Percentiles rank a stretch among this genome's conserved stretches.
phyloP scores from a whole-genome alignment of 768 basidiomycete species.

The Chlorophyllum brunneum region DNA sequence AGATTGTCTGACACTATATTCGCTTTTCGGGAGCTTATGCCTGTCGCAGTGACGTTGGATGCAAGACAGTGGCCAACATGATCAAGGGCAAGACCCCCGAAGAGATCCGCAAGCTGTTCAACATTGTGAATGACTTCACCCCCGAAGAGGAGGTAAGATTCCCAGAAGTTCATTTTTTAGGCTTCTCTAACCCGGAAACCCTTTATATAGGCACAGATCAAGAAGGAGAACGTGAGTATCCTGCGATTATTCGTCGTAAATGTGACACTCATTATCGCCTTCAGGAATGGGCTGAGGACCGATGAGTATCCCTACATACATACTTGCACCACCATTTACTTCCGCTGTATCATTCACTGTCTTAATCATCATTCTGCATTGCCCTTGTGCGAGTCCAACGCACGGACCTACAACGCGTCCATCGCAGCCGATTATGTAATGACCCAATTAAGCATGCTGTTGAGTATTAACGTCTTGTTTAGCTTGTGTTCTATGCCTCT shows the following conservation, averaged over 20 bases:
- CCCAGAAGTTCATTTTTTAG: conserved; percentile 15
- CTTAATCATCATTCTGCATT: conserved; percentile 33
- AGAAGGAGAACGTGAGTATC: conserved; percentile 92
- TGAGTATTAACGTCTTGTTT: background rate
- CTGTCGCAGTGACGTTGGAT: conserved; percentile 81
- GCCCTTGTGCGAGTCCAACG: background rate
- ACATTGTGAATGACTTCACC: conserved; percentile 97
- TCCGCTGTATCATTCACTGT: conserved; percentile 16
- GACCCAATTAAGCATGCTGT: background rate
- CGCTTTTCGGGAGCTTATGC: background rate
- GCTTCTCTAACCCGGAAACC: conserved; percentile 11
- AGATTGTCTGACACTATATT: conserved; percentile 27
- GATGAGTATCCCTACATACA: conserved; percentile 39
- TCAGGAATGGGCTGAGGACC: conserved; percentile 93
- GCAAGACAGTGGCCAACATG: conserved; percentile 99
- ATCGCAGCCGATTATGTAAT: conserved; percentile 17
- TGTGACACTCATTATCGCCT: conserved; percentile 17
- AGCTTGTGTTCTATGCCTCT: conserved; percentile 35
- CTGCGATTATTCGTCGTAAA: conserved; percentile 7
- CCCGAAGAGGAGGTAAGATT: conserved; percentile 97
- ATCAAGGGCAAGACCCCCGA: conserved; percentile 99
- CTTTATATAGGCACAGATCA: conserved; percentile 80
- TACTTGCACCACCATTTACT: conserved; percentile 13
- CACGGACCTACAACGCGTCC: background rate
- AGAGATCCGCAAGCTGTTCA: conserved; percentile 97